Conservation (phyloP, 352 stramenopile genomes). For the Phytopythium litorale region DNA sequence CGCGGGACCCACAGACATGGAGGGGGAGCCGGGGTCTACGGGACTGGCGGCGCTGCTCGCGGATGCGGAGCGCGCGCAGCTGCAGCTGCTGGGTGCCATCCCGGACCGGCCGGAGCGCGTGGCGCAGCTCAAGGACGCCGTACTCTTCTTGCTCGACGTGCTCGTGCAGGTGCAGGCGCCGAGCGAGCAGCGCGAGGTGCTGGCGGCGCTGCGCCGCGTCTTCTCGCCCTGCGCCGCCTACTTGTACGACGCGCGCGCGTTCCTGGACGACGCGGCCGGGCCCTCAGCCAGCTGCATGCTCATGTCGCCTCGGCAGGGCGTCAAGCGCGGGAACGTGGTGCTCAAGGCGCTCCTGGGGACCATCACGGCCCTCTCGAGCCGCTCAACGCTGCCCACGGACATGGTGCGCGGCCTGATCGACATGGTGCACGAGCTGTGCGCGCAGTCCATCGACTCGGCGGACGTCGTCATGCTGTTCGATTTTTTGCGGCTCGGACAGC, state of each 20-base stretch:
- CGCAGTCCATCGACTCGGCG: conserved; percentile 51
- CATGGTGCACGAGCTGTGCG: conserved; percentile 41
- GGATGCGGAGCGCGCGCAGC: conserved; percentile 36
- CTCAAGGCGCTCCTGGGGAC: conserved; percentile 47
- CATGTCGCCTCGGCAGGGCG: conserved; percentile 4
- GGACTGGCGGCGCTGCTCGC: conserved; percentile 29
- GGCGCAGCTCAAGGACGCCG: conserved; percentile 31
- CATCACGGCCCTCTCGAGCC: conserved; percentile 33
- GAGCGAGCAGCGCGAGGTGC: conserved; percentile 23
- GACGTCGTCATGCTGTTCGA: conserved; percentile 73
- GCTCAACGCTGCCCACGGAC: conserved; percentile 20
- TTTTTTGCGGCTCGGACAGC: conserved; percentile 48
- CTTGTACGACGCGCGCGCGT: conserved; percentile 35
- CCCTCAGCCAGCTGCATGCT: neutral
- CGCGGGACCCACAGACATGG: neutral
- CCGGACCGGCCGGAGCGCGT: conserved; percentile 19
- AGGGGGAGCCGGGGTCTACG: neutral
- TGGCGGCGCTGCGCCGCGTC: conserved; percentile 35
- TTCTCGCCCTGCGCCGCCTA: conserved; percentile 32
- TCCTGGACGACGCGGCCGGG: conserved; percentile 14
- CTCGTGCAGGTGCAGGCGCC: conserved; percentile 26
- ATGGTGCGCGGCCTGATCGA: conserved; percentile 33
- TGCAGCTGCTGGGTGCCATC: conserved; percentile 24
- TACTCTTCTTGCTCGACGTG: conserved; percentile 47
- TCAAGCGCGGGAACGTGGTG: conserved; percentile 33